phyloP scores from a whole-genome alignment of 352 stramenopile species.

The Phytophthora agathidicida region DNA sequence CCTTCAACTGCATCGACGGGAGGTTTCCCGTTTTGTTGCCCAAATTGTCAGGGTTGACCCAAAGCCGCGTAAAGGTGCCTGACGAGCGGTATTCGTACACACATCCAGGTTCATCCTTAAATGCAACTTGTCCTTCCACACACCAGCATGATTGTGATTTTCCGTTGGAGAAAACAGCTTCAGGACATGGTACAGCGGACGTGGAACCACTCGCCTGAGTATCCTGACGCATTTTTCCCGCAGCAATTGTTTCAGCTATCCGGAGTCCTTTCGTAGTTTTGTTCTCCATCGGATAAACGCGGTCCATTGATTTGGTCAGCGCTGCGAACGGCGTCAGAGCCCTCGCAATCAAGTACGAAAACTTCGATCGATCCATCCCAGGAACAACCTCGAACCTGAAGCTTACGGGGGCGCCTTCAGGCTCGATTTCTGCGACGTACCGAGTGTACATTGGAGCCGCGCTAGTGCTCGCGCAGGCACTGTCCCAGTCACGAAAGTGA shows the following conservation, averaged over 20 bases:
- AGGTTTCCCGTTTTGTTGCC: neutral
- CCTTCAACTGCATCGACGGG: conserved; percentile 42
- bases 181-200: conserved; percentile 4
- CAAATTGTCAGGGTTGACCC: conserved; percentile 12
- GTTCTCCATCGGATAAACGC: conserved; percentile 42
- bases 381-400: conserved; percentile 55
- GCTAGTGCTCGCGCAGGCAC: neutral
- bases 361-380: conserved; percentile 60
- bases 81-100: conserved; percentile 71
- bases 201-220: neutral
- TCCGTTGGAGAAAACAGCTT: conserved; percentile 21
- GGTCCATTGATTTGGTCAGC: conserved; percentile 52
- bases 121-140: conserved; percentile 58
- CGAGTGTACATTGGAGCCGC: conserved; percentile 9
- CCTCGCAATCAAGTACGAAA: conserved; percentile 49
- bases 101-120: conserved; percentile 47
- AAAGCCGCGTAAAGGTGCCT: conserved; percentile 49
- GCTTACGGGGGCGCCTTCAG: conserved; percentile 25
- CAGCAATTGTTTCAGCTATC: conserved; percentile 51
- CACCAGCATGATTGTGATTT: conserved; percentile 51
- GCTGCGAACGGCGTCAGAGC: conserved; percentile 60
- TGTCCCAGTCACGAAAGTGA: conserved; percentile 55
- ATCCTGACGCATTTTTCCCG: conserved; percentile 46
- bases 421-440: conserved; percentile 43
- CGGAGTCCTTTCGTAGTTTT: conserved; percentile 51